phyloP scores from a whole-genome alignment of 2,329 filamentous ascomycete genomes.

The Diatrype stigma region DNA sequence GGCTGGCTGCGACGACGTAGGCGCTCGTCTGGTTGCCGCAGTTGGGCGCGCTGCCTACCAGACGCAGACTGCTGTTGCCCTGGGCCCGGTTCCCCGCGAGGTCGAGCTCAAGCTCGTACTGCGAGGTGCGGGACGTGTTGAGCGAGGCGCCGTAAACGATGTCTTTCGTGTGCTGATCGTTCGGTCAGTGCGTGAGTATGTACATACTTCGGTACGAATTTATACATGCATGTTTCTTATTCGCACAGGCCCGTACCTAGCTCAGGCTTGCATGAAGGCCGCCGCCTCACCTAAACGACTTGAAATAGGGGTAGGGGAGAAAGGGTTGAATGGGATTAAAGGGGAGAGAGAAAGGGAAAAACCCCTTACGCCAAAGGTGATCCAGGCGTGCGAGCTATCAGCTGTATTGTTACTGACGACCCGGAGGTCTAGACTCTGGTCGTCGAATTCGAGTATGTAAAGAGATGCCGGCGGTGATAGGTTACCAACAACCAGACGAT shows the following conservation, averaged over 20 bases:
- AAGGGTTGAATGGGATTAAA: too few species aligned
- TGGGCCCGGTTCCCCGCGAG: background rate
- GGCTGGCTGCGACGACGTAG: constrained; percentile 7
- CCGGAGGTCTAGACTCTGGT: background rate
- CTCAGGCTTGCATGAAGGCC: too few species aligned
- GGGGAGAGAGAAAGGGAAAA: background rate
- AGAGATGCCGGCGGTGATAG: constrained; percentile 62
- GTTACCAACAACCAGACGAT: constrained; percentile 65
- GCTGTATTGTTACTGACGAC: constrained; percentile 41
- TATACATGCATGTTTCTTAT: too few species aligned
- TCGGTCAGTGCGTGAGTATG: background rate
- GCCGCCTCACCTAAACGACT: background rate
- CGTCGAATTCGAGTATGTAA: constrained; percentile 37
- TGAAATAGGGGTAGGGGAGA: background rate
- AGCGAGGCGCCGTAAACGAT: constrained; percentile 14
- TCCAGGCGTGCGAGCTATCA: constrained; percentile 13
- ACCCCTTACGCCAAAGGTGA: constrained; percentile 12
- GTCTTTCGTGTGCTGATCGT: constrained; percentile 12
- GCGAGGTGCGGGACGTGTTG: constrained; percentile 4
- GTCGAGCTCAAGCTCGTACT: constrained; percentile 5
- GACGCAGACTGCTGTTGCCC: background rate
- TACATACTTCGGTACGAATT: background rate
- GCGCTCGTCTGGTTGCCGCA: constrained; percentile 12
- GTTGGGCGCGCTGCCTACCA: background rate
- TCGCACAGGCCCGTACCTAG: too few species aligned